phyloP scores from a whole-genome alignment of 2,329 filamentous ascomycete species.

The Didymosphaeria variabile region DNA sequence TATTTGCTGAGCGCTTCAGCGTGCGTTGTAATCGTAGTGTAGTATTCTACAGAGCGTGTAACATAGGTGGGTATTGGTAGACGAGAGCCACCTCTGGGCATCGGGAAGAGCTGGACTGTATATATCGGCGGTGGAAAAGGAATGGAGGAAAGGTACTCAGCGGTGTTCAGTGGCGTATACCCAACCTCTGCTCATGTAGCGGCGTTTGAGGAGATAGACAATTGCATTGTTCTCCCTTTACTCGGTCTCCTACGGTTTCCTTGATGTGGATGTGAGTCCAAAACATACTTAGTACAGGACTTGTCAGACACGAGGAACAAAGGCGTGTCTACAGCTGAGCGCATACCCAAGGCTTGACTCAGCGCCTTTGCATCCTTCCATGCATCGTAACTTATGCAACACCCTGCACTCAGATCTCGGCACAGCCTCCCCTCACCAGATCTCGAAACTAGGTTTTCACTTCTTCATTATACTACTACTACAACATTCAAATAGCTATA shows the following conservation, averaged over 20 bases:
- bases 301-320: too few species aligned
- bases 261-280: too few species aligned
- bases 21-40: neutral
- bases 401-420: too few species aligned
- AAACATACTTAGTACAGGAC: too few species aligned
- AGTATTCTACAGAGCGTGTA: neutral
- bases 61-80: neutral
- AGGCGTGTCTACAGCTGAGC: too few species aligned
- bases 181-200: neutral
- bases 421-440: too few species aligned
- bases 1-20: neutral
- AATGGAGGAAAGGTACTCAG: neutral
- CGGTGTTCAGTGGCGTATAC: neutral
- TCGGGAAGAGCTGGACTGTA: neutral
- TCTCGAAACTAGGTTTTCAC: neutral
- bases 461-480: neutral
- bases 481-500: neutral
- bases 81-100: neutral
- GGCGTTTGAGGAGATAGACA: conserved; percentile 1
- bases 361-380: too few species aligned
- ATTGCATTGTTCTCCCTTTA: neutral
- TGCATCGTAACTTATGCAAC: too few species aligned
- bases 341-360: too few species aligned
- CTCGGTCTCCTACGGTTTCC: too few species aligned
- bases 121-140: neutral